Percentiles rank a stretch among this genome's conserved stretches.
Evolutionary conservation across 176 grass and related monocot genomes (phyloP).

Genomic region (Coix lacrymajobi): DNA sequence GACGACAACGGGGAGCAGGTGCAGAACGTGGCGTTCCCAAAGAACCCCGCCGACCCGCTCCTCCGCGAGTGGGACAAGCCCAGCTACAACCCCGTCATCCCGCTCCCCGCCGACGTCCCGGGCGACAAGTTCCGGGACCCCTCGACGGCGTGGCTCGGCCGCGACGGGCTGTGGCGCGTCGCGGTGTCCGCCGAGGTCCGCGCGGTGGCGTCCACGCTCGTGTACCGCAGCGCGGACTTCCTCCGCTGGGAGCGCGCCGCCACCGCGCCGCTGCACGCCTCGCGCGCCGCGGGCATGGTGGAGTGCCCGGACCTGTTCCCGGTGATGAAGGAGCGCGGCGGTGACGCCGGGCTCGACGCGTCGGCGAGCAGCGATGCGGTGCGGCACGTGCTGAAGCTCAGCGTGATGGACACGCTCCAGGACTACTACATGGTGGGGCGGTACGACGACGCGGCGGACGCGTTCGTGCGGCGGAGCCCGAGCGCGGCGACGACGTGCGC

Average conservation of each 20-base stretch:
- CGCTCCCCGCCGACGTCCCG: slow-evolving; percentile 26
- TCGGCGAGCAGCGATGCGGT: slow-evolving; percentile 22
- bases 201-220: slow-evolving; percentile 31
- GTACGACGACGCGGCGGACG: slow-evolving; percentile 55
- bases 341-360: slow-evolving; percentile 29
- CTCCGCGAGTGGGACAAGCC: slow-evolving; percentile 64
- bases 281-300: slow-evolving; percentile 28
- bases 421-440: slow-evolving; percentile 74
- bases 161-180: slow-evolving; percentile 53
- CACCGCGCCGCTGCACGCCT: slow-evolving; percentile 36
- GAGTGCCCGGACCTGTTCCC: slow-evolving; percentile 91
- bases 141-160: slow-evolving; percentile 59
- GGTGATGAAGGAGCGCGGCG: slow-evolving; percentile 17
- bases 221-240: slow-evolving; percentile 57
- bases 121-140: slow-evolving; percentile 55
- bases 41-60: slow-evolving; percentile 48
- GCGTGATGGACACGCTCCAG: slow-evolving; percentile 38
- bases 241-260: slow-evolving; percentile 38
- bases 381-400: slow-evolving; percentile 63
- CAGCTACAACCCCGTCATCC: slow-evolving; percentile 65
- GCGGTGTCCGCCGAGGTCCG: slow-evolving; percentile 34
- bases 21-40: slow-evolving; percentile 65
- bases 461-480: slow-evolving; percentile 39
- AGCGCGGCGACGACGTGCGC: slow-evolving; percentile 34
- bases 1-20: slow-evolving; percentile 27